Evolutionary conservation across 139 green algal species (phyloP).

Genomic region (Chlorella sorokiniana): DNA sequence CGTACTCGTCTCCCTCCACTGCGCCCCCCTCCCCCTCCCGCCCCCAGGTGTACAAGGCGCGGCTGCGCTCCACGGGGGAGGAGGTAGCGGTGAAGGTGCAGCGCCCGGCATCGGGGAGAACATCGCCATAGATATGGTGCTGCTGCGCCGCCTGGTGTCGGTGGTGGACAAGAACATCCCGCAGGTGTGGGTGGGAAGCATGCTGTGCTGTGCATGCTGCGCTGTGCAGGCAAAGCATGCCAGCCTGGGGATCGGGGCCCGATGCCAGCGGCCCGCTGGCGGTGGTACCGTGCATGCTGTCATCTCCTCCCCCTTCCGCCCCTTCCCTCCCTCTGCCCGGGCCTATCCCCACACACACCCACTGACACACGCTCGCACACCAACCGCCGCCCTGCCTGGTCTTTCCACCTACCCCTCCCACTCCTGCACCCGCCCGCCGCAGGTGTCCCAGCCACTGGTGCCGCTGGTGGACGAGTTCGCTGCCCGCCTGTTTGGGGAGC

Average conservation of each 20-base stretch:
- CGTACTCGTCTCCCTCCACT: too few relatives aligned
- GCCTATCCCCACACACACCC: too few relatives aligned
- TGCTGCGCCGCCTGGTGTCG: conserved; percentile 82
- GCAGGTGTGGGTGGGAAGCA: conserved; percentile 1
- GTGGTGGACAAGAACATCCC: conserved; percentile 73
- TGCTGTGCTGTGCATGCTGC: neutral
- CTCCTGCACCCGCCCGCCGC: too few relatives aligned
- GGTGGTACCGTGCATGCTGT: too few relatives aligned
- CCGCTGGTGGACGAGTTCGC: conserved; percentile 98
- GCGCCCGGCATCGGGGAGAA: conserved; percentile 89
- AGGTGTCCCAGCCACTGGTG: conserved; percentile 79
- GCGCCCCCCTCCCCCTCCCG: too few relatives aligned
- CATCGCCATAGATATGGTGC: conserved; percentile 91
- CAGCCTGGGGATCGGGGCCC: too few relatives aligned
- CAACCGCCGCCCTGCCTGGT: too few relatives aligned
- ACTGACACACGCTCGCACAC: too few relatives aligned
- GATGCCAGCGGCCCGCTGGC: too few relatives aligned
- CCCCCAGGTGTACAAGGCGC: conserved; percentile 82
- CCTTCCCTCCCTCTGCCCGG: too few relatives aligned
- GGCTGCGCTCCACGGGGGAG: conserved; percentile 75
- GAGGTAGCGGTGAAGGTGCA: conserved; percentile 97
- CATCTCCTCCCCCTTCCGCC: too few relatives aligned
- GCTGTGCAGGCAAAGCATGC: too few relatives aligned
- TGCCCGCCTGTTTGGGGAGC: conserved; percentile 89
- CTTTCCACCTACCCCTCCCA: neutral